Percentiles rank a stretch among this genome's conserved stretches.
These are phyloP conservation scores for Microsporum audouinii DNA, from an alignment of 2,329 filamentous ascomycete genomes.

Conservation along the genomic window DNA sequence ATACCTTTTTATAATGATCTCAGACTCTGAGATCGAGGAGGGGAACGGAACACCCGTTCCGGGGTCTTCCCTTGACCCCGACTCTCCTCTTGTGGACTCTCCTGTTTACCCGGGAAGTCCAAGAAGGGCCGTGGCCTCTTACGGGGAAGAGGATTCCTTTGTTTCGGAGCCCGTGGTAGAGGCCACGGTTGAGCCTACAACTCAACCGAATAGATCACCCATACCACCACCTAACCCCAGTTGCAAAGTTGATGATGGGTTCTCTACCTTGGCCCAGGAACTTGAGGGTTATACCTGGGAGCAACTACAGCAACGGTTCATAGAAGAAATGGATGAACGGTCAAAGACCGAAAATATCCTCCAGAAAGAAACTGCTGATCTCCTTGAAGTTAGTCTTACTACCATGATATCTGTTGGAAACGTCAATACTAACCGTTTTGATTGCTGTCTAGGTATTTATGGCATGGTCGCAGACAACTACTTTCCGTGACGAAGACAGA, in stretches of 20 bases:
- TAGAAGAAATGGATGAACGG: constrained; percentile 52
- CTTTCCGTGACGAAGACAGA: constrained; percentile 61
- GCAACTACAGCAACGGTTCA: constrained; percentile 59
- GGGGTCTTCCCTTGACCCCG: background rate
- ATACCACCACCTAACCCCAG: background rate
- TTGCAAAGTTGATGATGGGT: background rate
- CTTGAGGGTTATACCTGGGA: constrained; percentile 62
- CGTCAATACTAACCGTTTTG: background rate
- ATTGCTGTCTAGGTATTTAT: constrained; percentile 54
- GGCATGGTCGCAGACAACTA: constrained; percentile 64
- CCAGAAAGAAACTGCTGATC: constrained; percentile 52
- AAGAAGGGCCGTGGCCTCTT: background rate
- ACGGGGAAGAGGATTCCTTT: background rate
- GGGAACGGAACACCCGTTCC: background rate
- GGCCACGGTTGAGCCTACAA: background rate
- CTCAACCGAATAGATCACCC: background rate
- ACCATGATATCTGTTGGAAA: background rate
- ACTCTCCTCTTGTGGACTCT: background rate
- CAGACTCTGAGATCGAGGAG: background rate
- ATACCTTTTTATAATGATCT: background rate
- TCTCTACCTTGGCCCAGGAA: constrained; percentile 5
- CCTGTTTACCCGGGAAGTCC: background rate
- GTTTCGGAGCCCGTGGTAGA: background rate
- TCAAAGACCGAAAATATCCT: constrained; percentile 54
- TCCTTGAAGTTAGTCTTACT: constrained; percentile 47